Percentiles rank a stretch among this genome's conserved stretches.
Evolutionary conservation across 2,329 filamentous ascomycete genomes (phyloP).

Genomic region (Diaporthe capsici): DNA sequence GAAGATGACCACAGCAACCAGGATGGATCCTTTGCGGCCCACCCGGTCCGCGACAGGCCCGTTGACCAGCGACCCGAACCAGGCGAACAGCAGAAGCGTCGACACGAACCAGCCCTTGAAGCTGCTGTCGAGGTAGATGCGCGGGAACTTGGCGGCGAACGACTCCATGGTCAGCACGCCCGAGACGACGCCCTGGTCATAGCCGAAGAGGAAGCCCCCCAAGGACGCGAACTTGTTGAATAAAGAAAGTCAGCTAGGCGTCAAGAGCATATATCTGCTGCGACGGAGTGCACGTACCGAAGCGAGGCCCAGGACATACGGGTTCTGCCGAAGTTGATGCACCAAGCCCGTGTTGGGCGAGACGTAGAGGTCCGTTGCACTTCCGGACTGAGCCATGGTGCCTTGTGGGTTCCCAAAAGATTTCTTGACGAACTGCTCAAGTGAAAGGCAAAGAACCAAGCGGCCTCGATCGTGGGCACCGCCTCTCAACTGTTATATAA

Average conservation of each 20-base stretch:
- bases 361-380: conserved; percentile 12
- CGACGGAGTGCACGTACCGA: conserved; percentile 48
- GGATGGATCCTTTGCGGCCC: conserved; percentile 53
- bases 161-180: conserved; percentile 62
- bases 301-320: conserved; percentile 60
- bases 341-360: conserved; percentile 46
- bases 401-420: neutral
- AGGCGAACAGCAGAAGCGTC: conserved; percentile 62
- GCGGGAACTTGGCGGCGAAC: conserved; percentile 51
- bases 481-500: conserved; percentile 1
- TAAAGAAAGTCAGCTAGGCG: neutral
- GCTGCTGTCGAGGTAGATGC: conserved; percentile 57
- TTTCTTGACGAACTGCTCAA: neutral
- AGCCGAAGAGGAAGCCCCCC: conserved; percentile 62
- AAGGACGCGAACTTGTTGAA: conserved; percentile 51
- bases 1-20: conserved; percentile 54
- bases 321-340: conserved; percentile 54
- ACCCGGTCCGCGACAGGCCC: conserved; percentile 56
- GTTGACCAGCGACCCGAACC: conserved; percentile 62
- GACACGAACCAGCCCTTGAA: conserved; percentile 69
- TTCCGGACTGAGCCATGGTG: conserved; percentile 21
- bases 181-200: conserved; percentile 64
- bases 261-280: neutral
- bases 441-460: neutral
- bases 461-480: neutral